Conservation (phyloP, 495 filamentous ascomycete species). For the Annulohypoxylon bovei region DNA sequence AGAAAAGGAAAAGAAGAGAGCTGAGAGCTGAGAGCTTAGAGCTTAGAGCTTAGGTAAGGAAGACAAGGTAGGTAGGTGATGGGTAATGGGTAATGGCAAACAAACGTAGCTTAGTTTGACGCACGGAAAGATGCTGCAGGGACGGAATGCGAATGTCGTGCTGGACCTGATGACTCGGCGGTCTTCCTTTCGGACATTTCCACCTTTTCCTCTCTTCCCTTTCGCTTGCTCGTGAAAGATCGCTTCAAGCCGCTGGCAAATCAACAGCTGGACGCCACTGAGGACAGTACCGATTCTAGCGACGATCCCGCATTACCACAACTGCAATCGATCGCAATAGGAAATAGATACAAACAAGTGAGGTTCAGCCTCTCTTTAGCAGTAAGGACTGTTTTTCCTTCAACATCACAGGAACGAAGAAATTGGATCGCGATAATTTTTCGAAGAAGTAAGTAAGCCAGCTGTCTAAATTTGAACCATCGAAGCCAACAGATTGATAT, state of each 20-base stretch:
- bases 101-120: constrained; percentile 42
- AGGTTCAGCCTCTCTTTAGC: constrained; percentile 8
- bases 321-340: constrained; percentile 22
- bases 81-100: constrained; percentile 2
- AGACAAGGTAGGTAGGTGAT: constrained; percentile 14
- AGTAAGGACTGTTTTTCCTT: not conserved
- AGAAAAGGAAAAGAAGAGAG: not conserved
- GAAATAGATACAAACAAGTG: constrained; percentile 9
- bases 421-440: constrained; percentile 20
- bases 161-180: constrained; percentile 50
- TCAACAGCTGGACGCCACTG: constrained; percentile 20
- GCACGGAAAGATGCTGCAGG: constrained; percentile 62
- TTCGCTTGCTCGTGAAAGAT: constrained; percentile 13
- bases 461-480: constrained; percentile 13
- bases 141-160: constrained; percentile 56
- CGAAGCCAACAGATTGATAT: constrained; percentile 12
- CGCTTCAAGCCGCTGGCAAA: not conserved
- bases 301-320: constrained; percentile 31
- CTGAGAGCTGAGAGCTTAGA: not conserved
- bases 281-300: constrained; percentile 17
- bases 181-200: constrained; percentile 49
- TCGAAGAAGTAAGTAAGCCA: constrained; percentile 17
- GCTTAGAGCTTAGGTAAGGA: constrained; percentile 37
- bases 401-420: constrained; percentile 24
- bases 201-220: constrained; percentile 27